Evolutionary conservation across 2,329 filamentous ascomycete species (phyloP), one percentile per base, ranked within the genome.

Genomic region (Penicillium sp.): DNA sequence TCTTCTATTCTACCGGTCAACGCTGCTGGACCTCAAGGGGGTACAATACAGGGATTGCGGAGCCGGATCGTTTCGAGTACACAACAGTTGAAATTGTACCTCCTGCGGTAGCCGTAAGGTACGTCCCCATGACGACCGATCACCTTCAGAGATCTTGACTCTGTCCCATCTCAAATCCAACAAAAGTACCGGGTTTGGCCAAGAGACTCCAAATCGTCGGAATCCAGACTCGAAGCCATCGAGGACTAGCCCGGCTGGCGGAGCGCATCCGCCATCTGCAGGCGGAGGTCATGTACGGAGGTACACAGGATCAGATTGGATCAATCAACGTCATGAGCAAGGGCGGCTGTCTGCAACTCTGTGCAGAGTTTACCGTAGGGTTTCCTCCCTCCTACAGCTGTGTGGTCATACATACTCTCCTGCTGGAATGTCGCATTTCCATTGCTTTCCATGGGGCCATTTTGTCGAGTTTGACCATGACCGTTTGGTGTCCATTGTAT

Each of bases 301-400:
- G 43, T 27, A 46, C 24, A n/a, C 22, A 46, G 43, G 14, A n/a
- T 14, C 47, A 56, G 37, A 54, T 57, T 44, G 55, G 43, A 46
- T 46, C 22, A 46, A 60, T 40, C 55, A 50, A 64, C 56, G 61
- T 60, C 59, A 60, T 63, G 61, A 63, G 59, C 54, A 63, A 63
- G 61, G 59, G 59, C 52, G 31, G 18, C 31, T 13, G 40, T 43
- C 39, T 6, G 27, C 24, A 27, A 27, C 24, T 27, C 24, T 27
- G 24, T 5, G 10, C 51, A 49, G 57, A 53, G 58, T 55, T 54
- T 41, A 37, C 22, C 10, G 37, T 24, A 35, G 31, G 49, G 27
- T 49, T 33, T 19, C 11, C 31, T 33, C 27, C 46, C n/a, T 9
- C 27, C n/a, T n/a, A 9, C 13, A 33, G 49, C 33, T n/a, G 14